A percentile compares a stretch with the other conserved stretches of the same genome.
These are phyloP conservation scores for Graphium sp. DNA, from an alignment of 2,329 filamentous ascomycete species.

Conservation along the genomic window DNA sequence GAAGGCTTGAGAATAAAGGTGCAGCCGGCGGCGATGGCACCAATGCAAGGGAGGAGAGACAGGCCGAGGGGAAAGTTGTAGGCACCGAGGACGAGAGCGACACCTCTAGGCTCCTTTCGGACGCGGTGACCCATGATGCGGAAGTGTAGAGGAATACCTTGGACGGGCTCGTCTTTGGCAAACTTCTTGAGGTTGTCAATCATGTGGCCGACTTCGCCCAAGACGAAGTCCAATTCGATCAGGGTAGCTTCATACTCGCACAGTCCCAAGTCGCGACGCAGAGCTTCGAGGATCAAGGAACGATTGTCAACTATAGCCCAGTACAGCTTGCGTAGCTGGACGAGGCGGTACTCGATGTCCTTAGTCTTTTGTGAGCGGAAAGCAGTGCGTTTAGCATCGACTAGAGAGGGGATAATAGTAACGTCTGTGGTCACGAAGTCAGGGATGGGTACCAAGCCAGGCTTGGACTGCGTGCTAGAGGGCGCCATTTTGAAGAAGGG, in stretches of 20 bases:
- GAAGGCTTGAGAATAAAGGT: constrained; percentile 84
- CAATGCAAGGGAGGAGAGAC: constrained; percentile 60
- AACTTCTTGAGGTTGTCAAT: constrained; percentile 66
- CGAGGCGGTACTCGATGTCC: constrained; percentile 62
- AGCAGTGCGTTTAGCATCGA: constrained; percentile 44
- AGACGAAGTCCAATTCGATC: constrained; percentile 60
- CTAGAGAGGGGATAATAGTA: constrained; percentile 47
- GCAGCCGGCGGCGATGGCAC: constrained; percentile 84
- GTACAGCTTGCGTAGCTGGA: constrained; percentile 85
- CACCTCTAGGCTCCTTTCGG: constrained; percentile 74
- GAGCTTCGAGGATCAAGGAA: constrained; percentile 55
- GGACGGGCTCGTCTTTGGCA: constrained; percentile 63
- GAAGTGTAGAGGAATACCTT: constrained; percentile 44
- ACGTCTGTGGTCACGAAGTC: constrained; percentile 42
- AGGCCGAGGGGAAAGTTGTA: constrained; percentile 92
- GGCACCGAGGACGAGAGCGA: constrained; percentile 71
- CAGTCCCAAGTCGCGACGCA: constrained; percentile 66
- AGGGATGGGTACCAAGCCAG: too few relatives aligned
- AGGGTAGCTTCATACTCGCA: constrained; percentile 56
- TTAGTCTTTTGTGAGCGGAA: constrained; percentile 72
- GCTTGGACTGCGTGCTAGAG: too few relatives aligned
- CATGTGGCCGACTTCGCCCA: constrained; percentile 67
- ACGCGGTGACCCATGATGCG: constrained; percentile 57
- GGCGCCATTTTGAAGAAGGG: too few relatives aligned
- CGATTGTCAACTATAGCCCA: constrained; percentile 77